phyloP scores from a whole-genome alignment of 1,284 basidiomycete species.

The Fomitopsis schrenkii region DNA sequence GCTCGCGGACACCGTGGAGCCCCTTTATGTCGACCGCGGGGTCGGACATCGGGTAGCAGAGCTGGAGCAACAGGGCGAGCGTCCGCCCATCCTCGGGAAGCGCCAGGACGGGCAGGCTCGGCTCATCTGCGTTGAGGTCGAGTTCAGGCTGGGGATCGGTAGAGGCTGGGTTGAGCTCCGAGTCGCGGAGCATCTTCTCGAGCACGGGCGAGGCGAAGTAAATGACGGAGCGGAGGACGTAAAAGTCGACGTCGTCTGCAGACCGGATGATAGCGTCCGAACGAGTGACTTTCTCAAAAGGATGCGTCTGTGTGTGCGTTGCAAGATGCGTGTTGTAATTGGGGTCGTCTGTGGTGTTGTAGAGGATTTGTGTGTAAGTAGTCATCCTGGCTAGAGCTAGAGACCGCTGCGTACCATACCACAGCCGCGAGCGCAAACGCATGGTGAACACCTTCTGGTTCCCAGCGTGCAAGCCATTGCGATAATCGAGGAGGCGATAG shows the following conservation, averaged over 20 bases:
- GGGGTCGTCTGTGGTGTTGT: no score
- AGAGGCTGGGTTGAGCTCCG: background rate
- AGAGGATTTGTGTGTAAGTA: no score
- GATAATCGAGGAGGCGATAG: background rate
- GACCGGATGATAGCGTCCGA: background rate
- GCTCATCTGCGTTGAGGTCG: no score
- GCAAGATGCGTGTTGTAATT: no score
- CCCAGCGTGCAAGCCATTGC: no score
- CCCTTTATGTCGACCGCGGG: background rate
- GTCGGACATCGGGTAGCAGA: background rate
- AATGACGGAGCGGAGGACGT: background rate
- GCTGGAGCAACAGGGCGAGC: background rate
- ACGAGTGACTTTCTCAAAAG: background rate
- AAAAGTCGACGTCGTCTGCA: background rate
- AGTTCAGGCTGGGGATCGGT: no score
- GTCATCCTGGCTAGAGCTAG: no score
- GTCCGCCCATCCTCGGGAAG: background rate
- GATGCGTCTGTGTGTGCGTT: background rate
- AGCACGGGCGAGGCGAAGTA: background rate
- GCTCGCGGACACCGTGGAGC: background rate
- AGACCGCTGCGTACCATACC: no score
- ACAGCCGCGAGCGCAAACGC: no score
- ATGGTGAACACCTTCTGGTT: no score
- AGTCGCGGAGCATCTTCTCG: background rate
- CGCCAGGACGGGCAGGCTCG: background rate